A percentile compares a stretch with the other conserved stretches of the same genome.
Conservation (phyloP, 495 filamentous ascomycete genomes). For the Ascodesmis nigricans region DNA sequence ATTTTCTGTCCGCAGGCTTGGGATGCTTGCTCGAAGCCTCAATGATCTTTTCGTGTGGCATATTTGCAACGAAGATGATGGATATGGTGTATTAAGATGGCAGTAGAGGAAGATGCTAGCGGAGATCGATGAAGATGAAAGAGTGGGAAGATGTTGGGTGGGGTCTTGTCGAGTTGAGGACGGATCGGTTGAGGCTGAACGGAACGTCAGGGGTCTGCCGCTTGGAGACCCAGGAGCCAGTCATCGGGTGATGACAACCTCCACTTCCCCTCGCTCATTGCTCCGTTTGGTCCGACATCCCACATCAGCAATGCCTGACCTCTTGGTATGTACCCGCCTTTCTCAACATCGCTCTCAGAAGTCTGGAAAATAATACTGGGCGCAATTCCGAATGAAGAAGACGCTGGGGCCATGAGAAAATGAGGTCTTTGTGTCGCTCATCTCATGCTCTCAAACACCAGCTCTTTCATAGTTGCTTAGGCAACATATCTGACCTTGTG, state of each 20-base stretch:
- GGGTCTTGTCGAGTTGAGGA: slow-evolving; percentile 5
- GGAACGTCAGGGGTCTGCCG: not conserved
- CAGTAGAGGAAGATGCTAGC: not conserved
- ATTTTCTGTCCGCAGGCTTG: slow-evolving; percentile 43
- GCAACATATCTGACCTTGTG: too few species aligned
- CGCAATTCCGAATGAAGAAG: slow-evolving; percentile 19
- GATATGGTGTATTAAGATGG: slow-evolving; percentile 6
- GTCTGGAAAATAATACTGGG: too few species aligned
- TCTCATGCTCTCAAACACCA: slow-evolving; percentile 19
- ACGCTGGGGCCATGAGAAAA: slow-evolving; percentile 21
- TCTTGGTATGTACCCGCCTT: not conserved
- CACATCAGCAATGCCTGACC: not conserved
- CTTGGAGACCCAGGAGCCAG: not conserved
- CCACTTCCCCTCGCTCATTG: not conserved
- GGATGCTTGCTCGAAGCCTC: slow-evolving; percentile 44
- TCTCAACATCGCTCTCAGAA: too few species aligned
- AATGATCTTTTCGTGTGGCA: slow-evolving; percentile 23
- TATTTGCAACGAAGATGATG: slow-evolving; percentile 6
- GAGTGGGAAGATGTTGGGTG: slow-evolving; percentile 1
- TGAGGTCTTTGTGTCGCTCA: slow-evolving; percentile 18
- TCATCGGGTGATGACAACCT: not conserved
- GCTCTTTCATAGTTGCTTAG: too few species aligned
- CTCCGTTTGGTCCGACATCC: not conserved
- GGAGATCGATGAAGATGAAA: slow-evolving; percentile 1
- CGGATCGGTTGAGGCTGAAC: slow-evolving; percentile 3